Conservation (phyloP, 176 grass and related monocot genomes). For the Triticum aestivum region DNA sequence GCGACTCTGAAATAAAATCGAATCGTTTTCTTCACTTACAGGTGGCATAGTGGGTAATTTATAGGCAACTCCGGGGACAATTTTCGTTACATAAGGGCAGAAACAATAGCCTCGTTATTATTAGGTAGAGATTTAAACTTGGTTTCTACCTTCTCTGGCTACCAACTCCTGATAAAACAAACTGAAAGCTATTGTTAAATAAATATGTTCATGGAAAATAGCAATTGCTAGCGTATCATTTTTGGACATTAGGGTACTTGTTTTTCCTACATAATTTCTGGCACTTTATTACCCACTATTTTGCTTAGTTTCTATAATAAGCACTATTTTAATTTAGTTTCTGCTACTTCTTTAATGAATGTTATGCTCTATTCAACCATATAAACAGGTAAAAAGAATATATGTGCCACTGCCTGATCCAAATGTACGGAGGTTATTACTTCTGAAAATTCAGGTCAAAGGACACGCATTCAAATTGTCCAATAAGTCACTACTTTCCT, state of each 20-base stretch:
- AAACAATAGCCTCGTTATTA: too few species aligned
- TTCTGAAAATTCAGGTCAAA: slow-evolving; percentile 90
- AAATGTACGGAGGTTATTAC: slow-evolving; percentile 65
- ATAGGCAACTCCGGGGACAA: too few species aligned
- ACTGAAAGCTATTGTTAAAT: background rate
- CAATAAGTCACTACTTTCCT: slow-evolving; percentile 44
- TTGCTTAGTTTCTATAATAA: background rate
- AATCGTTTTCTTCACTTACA: too few species aligned
- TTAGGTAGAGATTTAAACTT: too few species aligned
- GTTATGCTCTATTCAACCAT: background rate
- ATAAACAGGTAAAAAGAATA: slow-evolving; percentile 90
- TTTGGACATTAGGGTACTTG: background rate
- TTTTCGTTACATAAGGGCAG: too few species aligned
- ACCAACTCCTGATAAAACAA: background rate
- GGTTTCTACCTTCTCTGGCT: too few species aligned
- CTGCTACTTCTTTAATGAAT: background rate
- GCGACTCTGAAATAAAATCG: too few species aligned
- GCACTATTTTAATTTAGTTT: background rate
- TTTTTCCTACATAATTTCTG: background rate
- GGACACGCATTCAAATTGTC: slow-evolving; percentile 84
- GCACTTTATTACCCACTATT: background rate
- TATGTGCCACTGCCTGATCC: slow-evolving; percentile 85
- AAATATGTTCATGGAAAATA: background rate
- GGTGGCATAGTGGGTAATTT: too few species aligned
- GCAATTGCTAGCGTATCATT: background rate